Conservation (phyloP, 257 asterid genomes). For the Nicotiana benthamiana region DNA sequence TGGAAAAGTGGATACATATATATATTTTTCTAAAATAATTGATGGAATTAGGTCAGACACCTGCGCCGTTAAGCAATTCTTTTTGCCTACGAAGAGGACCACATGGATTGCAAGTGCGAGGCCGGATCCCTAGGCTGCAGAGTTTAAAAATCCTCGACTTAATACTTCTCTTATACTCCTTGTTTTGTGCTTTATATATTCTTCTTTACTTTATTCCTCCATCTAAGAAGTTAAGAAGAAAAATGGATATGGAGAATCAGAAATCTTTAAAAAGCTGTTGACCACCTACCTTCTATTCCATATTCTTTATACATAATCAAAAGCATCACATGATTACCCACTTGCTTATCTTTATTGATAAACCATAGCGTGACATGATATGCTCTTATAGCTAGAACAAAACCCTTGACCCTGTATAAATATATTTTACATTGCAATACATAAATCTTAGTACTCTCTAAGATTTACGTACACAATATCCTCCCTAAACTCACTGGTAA, state of each 20-base stretch:
- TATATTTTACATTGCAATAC: no score
- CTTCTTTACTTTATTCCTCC: neutral
- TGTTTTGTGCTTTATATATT: neutral
- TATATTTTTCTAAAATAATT: no score
- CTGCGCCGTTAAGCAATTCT: neutral
- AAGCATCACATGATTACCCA: slow-evolving; percentile 1
- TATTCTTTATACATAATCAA: neutral
- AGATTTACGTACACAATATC: no score
- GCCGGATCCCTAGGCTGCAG: neutral
- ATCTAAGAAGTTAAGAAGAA: neutral
- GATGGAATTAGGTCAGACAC: neutral
- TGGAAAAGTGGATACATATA: no score
- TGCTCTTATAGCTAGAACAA: no score
- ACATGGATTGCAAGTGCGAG: neutral
- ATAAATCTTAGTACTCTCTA: no score
- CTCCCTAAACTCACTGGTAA: no score
- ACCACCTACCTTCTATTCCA: neutral
- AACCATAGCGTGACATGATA: neutral
- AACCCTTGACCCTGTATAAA: no score
- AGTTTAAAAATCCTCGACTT: neutral
- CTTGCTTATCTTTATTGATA: neutral
- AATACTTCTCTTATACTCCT: neutral
- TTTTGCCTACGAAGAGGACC: neutral
- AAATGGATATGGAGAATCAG: neutral
- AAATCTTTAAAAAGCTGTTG: neutral